These are phyloP conservation scores for Panicum hallii DNA, from an alignment of 202 grass and related monocot genomes.

Conservation along the genomic window DNA sequence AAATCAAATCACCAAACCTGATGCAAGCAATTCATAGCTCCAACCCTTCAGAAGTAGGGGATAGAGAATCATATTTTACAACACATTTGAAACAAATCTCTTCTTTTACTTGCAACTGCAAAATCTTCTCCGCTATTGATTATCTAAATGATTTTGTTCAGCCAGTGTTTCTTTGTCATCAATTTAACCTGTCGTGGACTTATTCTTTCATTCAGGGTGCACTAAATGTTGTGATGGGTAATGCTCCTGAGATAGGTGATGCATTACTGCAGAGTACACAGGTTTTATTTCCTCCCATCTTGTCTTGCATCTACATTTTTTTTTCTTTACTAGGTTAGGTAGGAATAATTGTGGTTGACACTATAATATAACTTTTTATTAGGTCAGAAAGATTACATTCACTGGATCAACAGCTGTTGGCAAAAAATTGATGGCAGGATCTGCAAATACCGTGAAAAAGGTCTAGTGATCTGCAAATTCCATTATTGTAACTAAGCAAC, in stretches of 20 bases:
- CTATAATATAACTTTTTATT: slow-evolving; percentile 47
- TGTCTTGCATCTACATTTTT: neutral
- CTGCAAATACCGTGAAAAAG: slow-evolving; percentile 93
- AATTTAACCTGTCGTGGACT: slow-evolving; percentile 26
- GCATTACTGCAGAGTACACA: slow-evolving; percentile 79
- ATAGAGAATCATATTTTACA: neutral
- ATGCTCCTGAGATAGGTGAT: slow-evolving; percentile 91
- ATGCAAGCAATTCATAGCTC: neutral
- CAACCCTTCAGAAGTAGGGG: neutral
- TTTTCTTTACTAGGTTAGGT: slow-evolving; percentile 17
- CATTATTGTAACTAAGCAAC: neutral
- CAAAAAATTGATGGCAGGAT: slow-evolving; percentile 94
- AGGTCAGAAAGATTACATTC: slow-evolving; percentile 99
- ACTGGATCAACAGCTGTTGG: slow-evolving; percentile 97
- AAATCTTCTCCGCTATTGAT: neutral
- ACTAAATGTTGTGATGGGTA: slow-evolving; percentile 91
- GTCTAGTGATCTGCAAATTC: slow-evolving; percentile 42
- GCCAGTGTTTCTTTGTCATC: slow-evolving; percentile 16
- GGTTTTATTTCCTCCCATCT: slow-evolving; percentile 52
- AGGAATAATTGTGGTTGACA: slow-evolving; percentile 39
- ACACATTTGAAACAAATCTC: neutral
- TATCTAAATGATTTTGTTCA: slow-evolving; percentile 29
- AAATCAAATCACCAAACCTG: slow-evolving; percentile 9
- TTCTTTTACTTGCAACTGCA: slow-evolving; percentile 34
- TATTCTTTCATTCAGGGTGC: slow-evolving; percentile 71